Percentiles rank a stretch among this genome's conserved stretches.
Conservation (phyloP, 768 basidiomycete genomes). For the Amanita phalloides region DNA sequence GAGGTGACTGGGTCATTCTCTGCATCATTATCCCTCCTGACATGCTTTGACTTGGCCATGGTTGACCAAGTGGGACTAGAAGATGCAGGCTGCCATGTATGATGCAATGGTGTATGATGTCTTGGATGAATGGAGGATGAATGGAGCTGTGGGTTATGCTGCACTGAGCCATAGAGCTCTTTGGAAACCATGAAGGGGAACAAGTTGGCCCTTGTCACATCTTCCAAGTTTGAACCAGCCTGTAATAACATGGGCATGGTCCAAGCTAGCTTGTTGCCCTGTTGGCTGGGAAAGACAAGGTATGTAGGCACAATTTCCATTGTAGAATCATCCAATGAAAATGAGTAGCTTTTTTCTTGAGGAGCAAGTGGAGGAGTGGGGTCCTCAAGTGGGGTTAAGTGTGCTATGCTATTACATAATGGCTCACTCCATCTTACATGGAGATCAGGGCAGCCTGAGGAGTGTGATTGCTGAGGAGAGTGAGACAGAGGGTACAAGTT, state of each 20-base stretch:
- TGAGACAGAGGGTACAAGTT: neutral
- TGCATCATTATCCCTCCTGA: neutral
- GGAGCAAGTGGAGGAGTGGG: neutral
- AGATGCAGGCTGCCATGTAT: neutral
- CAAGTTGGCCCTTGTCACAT: conserved; percentile 1
- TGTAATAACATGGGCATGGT: neutral
- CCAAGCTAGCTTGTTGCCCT: neutral
- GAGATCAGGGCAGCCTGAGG: neutral
- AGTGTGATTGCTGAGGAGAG: neutral
- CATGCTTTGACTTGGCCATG: neutral
- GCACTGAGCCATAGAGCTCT: neutral
- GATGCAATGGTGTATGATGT: neutral
- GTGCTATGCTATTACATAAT: neutral
- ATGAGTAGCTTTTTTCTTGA: neutral
- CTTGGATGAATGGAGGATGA: neutral
- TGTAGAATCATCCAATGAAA: neutral
- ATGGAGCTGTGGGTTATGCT: neutral
- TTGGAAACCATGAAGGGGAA: neutral
- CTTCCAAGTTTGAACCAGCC: neutral
- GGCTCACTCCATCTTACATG: conserved; percentile 6
- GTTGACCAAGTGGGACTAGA: no score
- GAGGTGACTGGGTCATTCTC: neutral
- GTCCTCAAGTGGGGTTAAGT: neutral
- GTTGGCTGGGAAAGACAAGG: neutral
- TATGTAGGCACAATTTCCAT: neutral